Base-by-base conservation (phyloP, 306 rosid genomes). In the Crotalaria pallida region DNA sequence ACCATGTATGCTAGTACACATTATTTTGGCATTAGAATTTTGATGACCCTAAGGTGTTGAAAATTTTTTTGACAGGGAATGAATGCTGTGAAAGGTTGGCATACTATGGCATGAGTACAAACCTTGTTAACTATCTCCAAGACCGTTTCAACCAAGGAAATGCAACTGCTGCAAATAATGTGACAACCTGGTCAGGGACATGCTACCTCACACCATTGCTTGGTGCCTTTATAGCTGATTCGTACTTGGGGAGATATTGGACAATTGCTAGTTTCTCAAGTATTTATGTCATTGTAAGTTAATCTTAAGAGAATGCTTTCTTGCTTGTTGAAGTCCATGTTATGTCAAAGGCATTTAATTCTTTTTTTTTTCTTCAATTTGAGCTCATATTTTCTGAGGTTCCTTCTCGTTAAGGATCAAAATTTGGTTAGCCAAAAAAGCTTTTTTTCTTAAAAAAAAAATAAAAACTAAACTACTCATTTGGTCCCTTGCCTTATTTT, bases 31-130 rank as follows among this genome's bases (percentile, higher is more conserved):
- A 41, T 31, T 40, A 29, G 18, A 40, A 3, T n/a, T 41, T 38
- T 65, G 18, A 31, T 41, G 41, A 19, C 2, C 27, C 45, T 61
- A 44, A 81, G 52, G 69, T 41, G 17, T 45, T 66, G 31, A 40
- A 19, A 60, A 75, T 19, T 29, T 38, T 49, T 70, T 18, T 65
- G 34, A 52, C 82, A 88, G 96, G 89, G 31, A 88, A 84, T 67
- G 97, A 91, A 47, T 86, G 96, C 61, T 88, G 91, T 50, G 97
- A 91, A 66, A 91, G 97, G 74, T 74, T 91, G 86, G 97, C 97
- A 22, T 88, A 91, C 77, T 91, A 91, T 63, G 96, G 97, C 41
- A 86, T 91, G 96, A 77, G 92, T 49, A 88, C 96, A 64, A 88
- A 91, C 81, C 82, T 91, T 16, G 97, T 91, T 80, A 91, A 91